phyloP scores from a whole-genome alignment of 1,139 yeast species.

The Saccharomycopsis hybrid region DNA sequence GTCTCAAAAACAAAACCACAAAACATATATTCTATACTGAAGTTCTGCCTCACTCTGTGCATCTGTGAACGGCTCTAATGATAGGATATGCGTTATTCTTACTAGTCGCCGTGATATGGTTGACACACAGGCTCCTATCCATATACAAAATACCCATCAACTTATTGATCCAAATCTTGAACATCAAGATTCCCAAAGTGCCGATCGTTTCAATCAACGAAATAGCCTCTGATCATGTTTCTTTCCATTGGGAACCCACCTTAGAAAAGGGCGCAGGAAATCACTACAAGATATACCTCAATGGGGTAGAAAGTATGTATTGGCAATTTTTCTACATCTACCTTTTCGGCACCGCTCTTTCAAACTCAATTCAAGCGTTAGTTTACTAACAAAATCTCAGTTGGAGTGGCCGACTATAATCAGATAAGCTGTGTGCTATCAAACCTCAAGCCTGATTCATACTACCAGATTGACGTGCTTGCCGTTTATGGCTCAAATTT shows the following conservation, averaged over 20 bases:
- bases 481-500: slow-evolving; percentile 44
- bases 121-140: slow-evolving; percentile 38
- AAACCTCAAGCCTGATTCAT: slow-evolving; percentile 39
- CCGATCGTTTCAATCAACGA: slow-evolving; percentile 52
- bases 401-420: slow-evolving; percentile 27
- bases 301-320: slow-evolving; percentile 36
- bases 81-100: slow-evolving; percentile 12
- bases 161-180: slow-evolving; percentile 41
- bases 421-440: slow-evolving; percentile 37
- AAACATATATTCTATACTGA: too few relatives aligned
- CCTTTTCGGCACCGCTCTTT: not conserved
- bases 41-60: not conserved
- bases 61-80: slow-evolving; percentile 1
- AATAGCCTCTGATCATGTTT: slow-evolving; percentile 42
- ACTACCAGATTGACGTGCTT: slow-evolving; percentile 50
- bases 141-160: slow-evolving; percentile 44
- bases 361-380: not conserved
- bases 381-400: slow-evolving; percentile 16
- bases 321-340: not conserved
- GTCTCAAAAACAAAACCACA: too few relatives aligned
- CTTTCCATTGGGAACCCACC: slow-evolving; percentile 51
- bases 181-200: slow-evolving; percentile 50
- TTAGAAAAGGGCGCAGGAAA: slow-evolving; percentile 29
- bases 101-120: slow-evolving; percentile 42
- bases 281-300: slow-evolving; percentile 40